Percentiles rank a stretch among this genome's conserved stretches.
These are phyloP conservation scores for Nicotiana noctiflora DNA, from an alignment of 257 asterid species.

Conservation along the genomic window DNA sequence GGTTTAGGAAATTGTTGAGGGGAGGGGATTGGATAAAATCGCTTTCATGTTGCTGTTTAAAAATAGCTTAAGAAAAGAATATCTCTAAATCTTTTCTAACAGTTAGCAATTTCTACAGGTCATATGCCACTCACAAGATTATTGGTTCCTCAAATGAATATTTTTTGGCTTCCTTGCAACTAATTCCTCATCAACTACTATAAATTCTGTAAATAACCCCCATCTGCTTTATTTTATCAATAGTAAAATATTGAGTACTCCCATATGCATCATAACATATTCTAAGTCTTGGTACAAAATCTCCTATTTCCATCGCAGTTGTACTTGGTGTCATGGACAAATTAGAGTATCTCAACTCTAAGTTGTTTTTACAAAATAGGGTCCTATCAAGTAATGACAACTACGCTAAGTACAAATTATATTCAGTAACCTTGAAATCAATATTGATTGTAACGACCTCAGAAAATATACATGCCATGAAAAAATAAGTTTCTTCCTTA, in stretches of 20 bases:
- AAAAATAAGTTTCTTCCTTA: too few species aligned
- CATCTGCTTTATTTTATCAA: constrained; percentile 24
- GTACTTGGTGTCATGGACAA: too few species aligned
- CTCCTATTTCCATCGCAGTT: constrained; percentile 41
- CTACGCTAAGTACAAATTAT: too few species aligned
- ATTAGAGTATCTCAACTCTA: too few species aligned
- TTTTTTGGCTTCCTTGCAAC: constrained; percentile 41
- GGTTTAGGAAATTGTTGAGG: too few species aligned
- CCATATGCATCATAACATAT: constrained; percentile 52
- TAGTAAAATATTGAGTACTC: constrained; percentile 32
- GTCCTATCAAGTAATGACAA: too few species aligned
- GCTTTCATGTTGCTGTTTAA: background rate
- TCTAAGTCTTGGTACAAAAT: constrained; percentile 10
- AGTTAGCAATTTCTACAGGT: background rate
- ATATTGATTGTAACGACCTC: background rate
- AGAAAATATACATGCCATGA: too few species aligned
- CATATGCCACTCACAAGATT: constrained; percentile 40
- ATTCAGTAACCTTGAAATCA: too few species aligned
- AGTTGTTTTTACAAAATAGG: too few species aligned
- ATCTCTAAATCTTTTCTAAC: background rate
- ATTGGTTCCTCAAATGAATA: constrained; percentile 50
- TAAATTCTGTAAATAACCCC: constrained; percentile 43
- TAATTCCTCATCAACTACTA: constrained; percentile 38
- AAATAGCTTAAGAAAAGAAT: background rate
- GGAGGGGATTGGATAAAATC: background rate